Conservation (phyloP, 192 early-diverging fungal genomes). For the Linnemannia exigua region DNA sequence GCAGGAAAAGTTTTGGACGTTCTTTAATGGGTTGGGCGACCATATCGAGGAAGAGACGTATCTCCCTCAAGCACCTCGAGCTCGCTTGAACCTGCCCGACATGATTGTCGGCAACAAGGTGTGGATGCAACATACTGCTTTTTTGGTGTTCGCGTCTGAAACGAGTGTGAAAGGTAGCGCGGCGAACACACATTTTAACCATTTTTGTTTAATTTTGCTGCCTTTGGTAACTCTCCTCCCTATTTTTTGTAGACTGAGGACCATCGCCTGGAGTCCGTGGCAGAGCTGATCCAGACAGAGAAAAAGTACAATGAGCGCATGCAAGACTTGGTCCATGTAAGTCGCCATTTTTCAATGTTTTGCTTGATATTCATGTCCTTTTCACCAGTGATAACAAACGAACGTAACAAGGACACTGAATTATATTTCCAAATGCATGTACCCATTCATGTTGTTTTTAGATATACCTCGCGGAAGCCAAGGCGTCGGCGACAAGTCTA, state of each 20-base stretch:
- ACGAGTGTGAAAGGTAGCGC: neutral
- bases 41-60: constrained; percentile 21
- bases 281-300: constrained; percentile 33
- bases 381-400: too few species aligned
- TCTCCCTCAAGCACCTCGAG: neutral
- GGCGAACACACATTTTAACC: too few species aligned
- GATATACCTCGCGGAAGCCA: constrained; percentile 31
- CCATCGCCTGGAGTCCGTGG: constrained; percentile 9
- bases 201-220: neutral
- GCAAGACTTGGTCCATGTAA: constrained; percentile 29
- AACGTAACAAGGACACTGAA: too few species aligned
- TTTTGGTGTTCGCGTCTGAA: neutral
- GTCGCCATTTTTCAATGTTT: too few species aligned
- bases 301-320: constrained; percentile 32
- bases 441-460: neutral
- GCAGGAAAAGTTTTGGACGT: constrained; percentile 29
- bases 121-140: neutral
- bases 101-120: constrained; percentile 32
- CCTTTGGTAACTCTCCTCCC: neutral
- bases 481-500: neutral
- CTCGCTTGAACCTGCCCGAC: constrained; percentile 1
- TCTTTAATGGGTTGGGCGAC: constrained; percentile 37
- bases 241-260: constrained; percentile 12
- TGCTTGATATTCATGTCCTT: too few species aligned
- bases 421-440: too few species aligned